Base-by-base conservation (phyloP, 2,329 filamentous ascomycete species). In the Fusarium heterosporum region DNA sequence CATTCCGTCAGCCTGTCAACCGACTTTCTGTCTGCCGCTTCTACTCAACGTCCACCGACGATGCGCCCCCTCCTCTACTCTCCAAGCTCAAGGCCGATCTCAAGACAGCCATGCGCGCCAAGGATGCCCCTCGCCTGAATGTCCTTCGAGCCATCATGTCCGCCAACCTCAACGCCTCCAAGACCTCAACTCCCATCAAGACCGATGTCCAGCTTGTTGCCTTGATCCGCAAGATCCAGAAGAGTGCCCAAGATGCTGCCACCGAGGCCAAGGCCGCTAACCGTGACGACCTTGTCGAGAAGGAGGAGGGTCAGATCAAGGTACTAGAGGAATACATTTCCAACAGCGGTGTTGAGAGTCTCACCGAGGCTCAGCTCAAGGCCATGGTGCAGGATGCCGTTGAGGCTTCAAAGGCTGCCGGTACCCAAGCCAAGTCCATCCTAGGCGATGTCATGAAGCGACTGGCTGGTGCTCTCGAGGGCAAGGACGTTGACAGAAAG, bases 81-180 rank as follows among this genome's bases (percentile, higher is more conserved):
- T 76, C 80, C 53, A 85, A 83, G 77, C 79, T 89, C 72, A 87
- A 86, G 73, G 78, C 76, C 66, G 88, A 91, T 70, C 81, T 91
- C 64, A 91, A 91, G 79, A 78, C 82, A 11, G 88, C 89, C 47
- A 90, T 91, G 88, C 84, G 84, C 59, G 82, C 83, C 70, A 90
- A 89, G 77, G 88, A 91, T 74, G 78, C 82, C 26, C 81, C 86
- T 26, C 87, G 90, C 4, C 86, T 94, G 26, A 80, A 85, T 38
- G 90, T 92, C 36, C 84, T 95, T 47, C 90, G 92, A 69, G 78
- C 84, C 39, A 80, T 94, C 64, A 84, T 94, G 66, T 83, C 90
- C 30, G 86, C 90, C 64, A 88, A 90, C 63, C 88, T 89, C 70
- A 94, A 93, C 78, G 89, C 90, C 32, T 90, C 88, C 75, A 94